These are phyloP conservation scores for Westerdykella sp. DNA, from an alignment of 2,329 filamentous ascomycete species.

Conservation along the genomic window DNA sequence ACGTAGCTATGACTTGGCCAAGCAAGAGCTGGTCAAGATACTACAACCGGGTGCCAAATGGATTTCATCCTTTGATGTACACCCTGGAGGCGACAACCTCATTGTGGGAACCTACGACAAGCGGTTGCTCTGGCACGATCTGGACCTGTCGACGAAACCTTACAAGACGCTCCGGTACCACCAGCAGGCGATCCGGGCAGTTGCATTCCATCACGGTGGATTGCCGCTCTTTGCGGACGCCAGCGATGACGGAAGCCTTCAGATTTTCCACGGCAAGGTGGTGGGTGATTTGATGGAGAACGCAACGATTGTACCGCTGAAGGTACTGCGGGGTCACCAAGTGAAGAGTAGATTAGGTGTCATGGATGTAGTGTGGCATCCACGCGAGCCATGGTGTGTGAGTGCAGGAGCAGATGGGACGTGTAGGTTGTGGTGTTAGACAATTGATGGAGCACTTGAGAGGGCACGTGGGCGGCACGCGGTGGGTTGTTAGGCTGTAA, in stretches of 20 bases:
- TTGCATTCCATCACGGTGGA: slow-evolving; percentile 73
- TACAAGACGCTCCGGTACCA: slow-evolving; percentile 98
- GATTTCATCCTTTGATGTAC: slow-evolving; percentile 92
- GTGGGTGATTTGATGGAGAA: slow-evolving; percentile 94
- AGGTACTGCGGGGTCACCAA: slow-evolving; percentile 86
- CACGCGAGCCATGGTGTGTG: slow-evolving; percentile 85
- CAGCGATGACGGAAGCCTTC: slow-evolving; percentile 87
- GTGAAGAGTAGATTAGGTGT: slow-evolving; percentile 82
- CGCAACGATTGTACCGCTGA: slow-evolving; percentile 90
- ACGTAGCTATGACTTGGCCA: slow-evolving; percentile 86
- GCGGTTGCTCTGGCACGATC: slow-evolving; percentile 90
- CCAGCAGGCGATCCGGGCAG: slow-evolving; percentile 79
- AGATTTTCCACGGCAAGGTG: slow-evolving; percentile 96
- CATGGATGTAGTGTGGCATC: slow-evolving; percentile 94
- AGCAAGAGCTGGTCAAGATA: slow-evolving; percentile 86
- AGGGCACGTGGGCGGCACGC: not conserved
- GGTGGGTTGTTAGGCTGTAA: not conserved
- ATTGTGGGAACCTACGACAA: slow-evolving; percentile 94
- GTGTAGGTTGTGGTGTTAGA: slow-evolving; percentile 73
- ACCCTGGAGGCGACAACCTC: slow-evolving; percentile 87
- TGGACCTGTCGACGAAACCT: slow-evolving; percentile 81
- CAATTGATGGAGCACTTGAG: too few species aligned
- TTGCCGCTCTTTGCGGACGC: slow-evolving; percentile 89
- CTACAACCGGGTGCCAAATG: slow-evolving; percentile 88
- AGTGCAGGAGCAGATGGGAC: slow-evolving; percentile 93